Base-by-base conservation (phyloP, 768 basidiomycete species). In the Pilatotrama ljubarskyi region DNA sequence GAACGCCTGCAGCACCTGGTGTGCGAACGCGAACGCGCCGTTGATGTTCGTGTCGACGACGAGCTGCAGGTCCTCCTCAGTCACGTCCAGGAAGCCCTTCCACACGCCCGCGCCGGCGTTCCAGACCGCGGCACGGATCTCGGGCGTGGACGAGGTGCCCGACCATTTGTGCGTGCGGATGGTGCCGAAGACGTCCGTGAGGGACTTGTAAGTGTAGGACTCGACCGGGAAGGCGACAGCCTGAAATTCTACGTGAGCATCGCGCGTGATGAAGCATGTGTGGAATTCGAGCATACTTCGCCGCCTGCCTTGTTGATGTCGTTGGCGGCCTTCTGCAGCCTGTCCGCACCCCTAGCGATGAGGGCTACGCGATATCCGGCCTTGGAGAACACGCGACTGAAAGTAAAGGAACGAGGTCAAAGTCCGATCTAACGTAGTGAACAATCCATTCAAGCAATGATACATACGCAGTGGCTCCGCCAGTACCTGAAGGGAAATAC, bases 291-390 rank as follows among this genome's bases (percentile, higher is more conserved):
- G n/a, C 6, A 14, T n/a, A 75, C 77, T 64, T 75, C 76, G 8
- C 73, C 75, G 17, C 76, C 78, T 3, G 66, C 49, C n/a, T 66
- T 53, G 24, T 68, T 74, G 48, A 80, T 69, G 13, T 72, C 72
- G 2, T 70, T 63, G 1, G 77, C 74, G 10, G 71, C 56, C 29
- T 69, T 70, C 64, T 74, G 67, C 14, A 79, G 66, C 29, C 66
- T 59, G 25, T 73, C 72, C 4, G 70, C 63, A 42, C 74, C 71
- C 8, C 73, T 69, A 3, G 78, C 74, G 32, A 80, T 71, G 25
- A 80, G 60, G 0, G 79, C 79, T 8, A 79, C 72, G 14, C 73
- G 66, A 59, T 78, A 80, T 4, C 78, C 78, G 13, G 68, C 66
- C 51, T 75, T 72, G 3, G 77, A 70, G 58, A 78, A 78, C 3